These are phyloP conservation scores for Bryoglossum gracile DNA, from an alignment of 495 filamentous ascomycete species.

Conservation along the genomic window DNA sequence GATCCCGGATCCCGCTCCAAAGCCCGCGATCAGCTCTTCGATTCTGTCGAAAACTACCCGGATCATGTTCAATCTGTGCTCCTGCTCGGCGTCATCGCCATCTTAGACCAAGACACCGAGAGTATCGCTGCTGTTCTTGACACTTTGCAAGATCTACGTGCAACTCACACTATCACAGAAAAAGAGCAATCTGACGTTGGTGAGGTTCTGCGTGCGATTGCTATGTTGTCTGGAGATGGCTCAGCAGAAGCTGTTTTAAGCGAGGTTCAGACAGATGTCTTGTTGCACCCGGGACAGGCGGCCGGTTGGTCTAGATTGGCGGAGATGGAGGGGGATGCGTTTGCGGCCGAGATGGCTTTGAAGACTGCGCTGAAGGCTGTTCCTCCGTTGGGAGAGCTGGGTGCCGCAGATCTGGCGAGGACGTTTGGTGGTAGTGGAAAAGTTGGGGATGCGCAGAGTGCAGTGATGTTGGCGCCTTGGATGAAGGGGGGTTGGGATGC, in stretches of 20 bases:
- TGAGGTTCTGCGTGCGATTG: constrained; percentile 39
- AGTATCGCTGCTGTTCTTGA: constrained; percentile 71
- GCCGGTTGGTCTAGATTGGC: constrained; percentile 72
- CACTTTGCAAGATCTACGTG: constrained; percentile 65
- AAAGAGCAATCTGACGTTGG: constrained; percentile 39
- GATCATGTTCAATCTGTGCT: constrained; percentile 70
- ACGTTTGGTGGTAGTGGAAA: constrained; percentile 72
- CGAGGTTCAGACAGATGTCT: constrained; percentile 62
- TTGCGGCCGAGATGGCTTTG: constrained; percentile 73
- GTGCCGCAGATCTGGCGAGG: constrained; percentile 58
- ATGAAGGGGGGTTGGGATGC: constrained; percentile 19
- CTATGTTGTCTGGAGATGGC: constrained; percentile 28
- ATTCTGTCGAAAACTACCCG: constrained; percentile 60
- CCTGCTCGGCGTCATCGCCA: constrained; percentile 73
- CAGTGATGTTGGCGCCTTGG: constrained; percentile 81
- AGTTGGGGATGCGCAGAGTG: constrained; percentile 64
- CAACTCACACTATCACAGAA: constrained; percentile 43
- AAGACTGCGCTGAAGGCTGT: constrained; percentile 65
- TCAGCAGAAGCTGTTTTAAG: constrained; percentile 32
- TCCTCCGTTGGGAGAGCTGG: constrained; percentile 61
- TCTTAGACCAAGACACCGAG: constrained; percentile 71
- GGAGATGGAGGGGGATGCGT: constrained; percentile 35
- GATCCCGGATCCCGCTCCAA: constrained; percentile 63
- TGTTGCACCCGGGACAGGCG: constrained; percentile 67
- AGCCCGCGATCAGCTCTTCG: constrained; percentile 74